A percentile compares a stretch with the other conserved stretches of the same genome.
Evolutionary conservation across 257 asterid genomes (phyloP).

Genomic region (Mitragyna speciosa): DNA sequence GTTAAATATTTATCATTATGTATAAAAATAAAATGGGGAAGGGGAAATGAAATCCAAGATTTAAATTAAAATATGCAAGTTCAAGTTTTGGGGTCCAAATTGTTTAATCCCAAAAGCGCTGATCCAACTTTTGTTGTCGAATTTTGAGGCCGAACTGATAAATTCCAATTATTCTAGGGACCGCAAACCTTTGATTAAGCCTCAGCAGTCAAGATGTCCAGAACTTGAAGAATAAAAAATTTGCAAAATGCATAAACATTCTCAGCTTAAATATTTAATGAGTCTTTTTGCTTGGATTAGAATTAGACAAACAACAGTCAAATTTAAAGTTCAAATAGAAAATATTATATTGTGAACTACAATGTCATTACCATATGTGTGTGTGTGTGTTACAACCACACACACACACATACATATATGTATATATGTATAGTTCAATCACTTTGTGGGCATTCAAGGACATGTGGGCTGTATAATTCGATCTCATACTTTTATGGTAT

Average conservation of each 20-base stretch:
- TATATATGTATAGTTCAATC: too few species aligned
- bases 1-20: too few species aligned
- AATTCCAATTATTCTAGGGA: neutral
- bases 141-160: neutral
- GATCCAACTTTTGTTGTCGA: neutral
- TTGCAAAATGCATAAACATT: neutral
- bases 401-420: too few species aligned
- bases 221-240: neutral
- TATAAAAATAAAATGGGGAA: too few species aligned
- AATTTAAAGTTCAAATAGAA: neutral
- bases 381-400: too few species aligned
- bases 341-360: neutral
- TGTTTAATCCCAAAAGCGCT: constrained; percentile 14
- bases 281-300: neutral
- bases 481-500: neutral
- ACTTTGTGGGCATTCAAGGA: neutral
- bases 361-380: neutral
- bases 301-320: too few species aligned
- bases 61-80: neutral
- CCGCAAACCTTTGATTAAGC: neutral
- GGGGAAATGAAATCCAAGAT: too few species aligned
- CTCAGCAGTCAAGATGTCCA: neutral
- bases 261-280: neutral
- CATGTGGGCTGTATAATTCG: neutral
- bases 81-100: neutral